Conservation (phyloP, 2,329 filamentous ascomycete species). For the Sporothrix pallida region DNA sequence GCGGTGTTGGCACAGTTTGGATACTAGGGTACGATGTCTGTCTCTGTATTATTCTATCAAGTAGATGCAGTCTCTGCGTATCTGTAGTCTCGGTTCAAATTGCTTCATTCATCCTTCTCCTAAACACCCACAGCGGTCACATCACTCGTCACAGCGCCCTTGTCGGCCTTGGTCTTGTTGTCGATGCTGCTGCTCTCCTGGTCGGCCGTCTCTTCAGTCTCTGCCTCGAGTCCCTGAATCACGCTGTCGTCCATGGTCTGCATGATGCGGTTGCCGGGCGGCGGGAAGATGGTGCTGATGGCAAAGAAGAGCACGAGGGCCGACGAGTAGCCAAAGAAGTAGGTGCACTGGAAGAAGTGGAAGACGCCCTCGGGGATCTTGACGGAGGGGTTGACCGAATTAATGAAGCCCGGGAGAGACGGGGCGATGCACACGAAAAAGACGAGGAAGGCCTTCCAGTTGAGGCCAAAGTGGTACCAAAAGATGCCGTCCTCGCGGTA, state of each 20-base stretch:
- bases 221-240: not conserved
- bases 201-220: not conserved
- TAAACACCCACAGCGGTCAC: not conserved
- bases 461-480: conserved; percentile 33
- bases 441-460: conserved; percentile 28
- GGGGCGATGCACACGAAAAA: conserved; percentile 20
- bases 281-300: conserved; percentile 24
- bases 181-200: conserved; percentile 17
- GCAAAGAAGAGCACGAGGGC: conserved; percentile 1
- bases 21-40: too few relatives aligned
- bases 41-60: not conserved
- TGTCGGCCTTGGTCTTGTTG: conserved; percentile 1
- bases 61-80: not conserved
- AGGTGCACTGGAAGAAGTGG: conserved; percentile 29
- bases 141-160: not conserved
- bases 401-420: conserved; percentile 19
- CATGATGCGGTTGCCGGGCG: conserved; percentile 28
- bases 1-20: too few relatives aligned
- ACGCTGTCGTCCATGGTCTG: conserved; percentile 24
- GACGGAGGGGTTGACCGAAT: conserved; percentile 13
- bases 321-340: conserved; percentile 22
- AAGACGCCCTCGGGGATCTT: conserved; percentile 14
- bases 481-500: conserved; percentile 33
- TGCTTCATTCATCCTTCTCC: not conserved
- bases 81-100: too few relatives aligned